Conservation (phyloP, 1,284 basidiomycete species). For the Fomes fomentarius region DNA sequence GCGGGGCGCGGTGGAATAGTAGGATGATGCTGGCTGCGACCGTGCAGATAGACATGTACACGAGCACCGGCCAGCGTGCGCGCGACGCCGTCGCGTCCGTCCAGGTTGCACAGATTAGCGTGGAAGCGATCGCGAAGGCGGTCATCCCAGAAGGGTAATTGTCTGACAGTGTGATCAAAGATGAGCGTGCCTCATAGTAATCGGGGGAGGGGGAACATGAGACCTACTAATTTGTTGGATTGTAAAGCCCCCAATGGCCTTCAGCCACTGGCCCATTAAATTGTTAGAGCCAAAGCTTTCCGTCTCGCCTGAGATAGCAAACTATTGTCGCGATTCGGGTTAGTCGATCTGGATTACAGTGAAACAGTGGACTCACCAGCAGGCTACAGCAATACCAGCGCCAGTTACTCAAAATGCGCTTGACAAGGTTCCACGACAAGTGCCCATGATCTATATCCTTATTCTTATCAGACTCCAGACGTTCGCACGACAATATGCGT, state of each 20-base stretch:
- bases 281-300: conserved; percentile 76
- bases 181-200: rapidly evolving
- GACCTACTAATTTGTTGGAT: conserved; percentile 59
- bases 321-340: conserved; percentile 39
- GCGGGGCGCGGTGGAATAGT: conserved; percentile 58
- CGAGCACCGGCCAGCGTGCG: conserved; percentile 64
- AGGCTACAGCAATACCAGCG: conserved; percentile 71
- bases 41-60: conserved; percentile 61
- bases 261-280: conserved; percentile 78
- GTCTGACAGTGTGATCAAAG: conserved; percentile 41
- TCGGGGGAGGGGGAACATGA: background rate
- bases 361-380: conserved; percentile 47
- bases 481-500: conserved; percentile 51
- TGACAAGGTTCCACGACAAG: conserved; percentile 52
- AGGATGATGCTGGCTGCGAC: conserved; percentile 60
- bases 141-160: conserved; percentile 70
- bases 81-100: conserved; percentile 54
- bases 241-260: conserved; percentile 60
- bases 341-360: no score
- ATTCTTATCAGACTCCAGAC: conserved; percentile 41
- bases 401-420: conserved; percentile 64
- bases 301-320: conserved; percentile 67
- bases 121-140: conserved; percentile 65
- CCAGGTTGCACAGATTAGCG: conserved; percentile 63
- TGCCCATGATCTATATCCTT: conserved; percentile 42